Conservation (phyloP, 306 rosid species). For the Pterocarpus macrocarpus region DNA sequence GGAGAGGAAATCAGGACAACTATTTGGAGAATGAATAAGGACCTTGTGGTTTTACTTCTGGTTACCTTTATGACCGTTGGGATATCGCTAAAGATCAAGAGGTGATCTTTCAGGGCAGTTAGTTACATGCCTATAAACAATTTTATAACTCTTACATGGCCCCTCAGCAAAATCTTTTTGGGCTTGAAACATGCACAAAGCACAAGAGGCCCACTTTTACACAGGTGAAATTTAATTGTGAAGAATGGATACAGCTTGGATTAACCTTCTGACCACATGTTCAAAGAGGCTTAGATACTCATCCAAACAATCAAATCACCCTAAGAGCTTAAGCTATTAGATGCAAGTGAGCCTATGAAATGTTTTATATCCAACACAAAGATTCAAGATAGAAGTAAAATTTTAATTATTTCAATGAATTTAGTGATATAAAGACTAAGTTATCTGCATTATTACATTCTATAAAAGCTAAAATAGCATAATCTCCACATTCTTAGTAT, state of each 20-base stretch:
- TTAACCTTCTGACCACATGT: background rate
- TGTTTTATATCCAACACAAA: conserved; percentile 8
- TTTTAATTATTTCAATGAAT: conserved; percentile 23
- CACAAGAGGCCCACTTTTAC: background rate
- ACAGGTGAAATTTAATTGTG: background rate
- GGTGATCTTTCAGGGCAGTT: background rate
- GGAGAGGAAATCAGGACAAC: background rate
- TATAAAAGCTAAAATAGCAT: background rate
- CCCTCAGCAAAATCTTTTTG: background rate
- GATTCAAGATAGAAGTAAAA: conserved; percentile 5
- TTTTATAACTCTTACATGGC: background rate
- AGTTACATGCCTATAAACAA: background rate
- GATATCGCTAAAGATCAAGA: conserved; percentile 13
- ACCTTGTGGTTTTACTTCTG: conserved; percentile 12
- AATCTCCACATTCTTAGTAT: conserved; percentile 11
- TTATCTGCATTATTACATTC: conserved; percentile 4
- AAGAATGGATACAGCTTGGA: background rate
- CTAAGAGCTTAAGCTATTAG: background rate
- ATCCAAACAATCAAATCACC: background rate
- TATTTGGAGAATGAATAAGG: background rate
- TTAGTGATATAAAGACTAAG: background rate
- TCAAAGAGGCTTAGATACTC: background rate
- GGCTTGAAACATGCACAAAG: background rate
- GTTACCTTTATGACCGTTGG: background rate
- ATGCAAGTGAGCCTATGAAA: conserved; percentile 12